Percentiles rank a stretch among this genome's conserved stretches.
These are phyloP conservation scores for Leucocoprinus sp. DNA, from an alignment of 768 basidiomycete genomes.

Conservation along the genomic window DNA sequence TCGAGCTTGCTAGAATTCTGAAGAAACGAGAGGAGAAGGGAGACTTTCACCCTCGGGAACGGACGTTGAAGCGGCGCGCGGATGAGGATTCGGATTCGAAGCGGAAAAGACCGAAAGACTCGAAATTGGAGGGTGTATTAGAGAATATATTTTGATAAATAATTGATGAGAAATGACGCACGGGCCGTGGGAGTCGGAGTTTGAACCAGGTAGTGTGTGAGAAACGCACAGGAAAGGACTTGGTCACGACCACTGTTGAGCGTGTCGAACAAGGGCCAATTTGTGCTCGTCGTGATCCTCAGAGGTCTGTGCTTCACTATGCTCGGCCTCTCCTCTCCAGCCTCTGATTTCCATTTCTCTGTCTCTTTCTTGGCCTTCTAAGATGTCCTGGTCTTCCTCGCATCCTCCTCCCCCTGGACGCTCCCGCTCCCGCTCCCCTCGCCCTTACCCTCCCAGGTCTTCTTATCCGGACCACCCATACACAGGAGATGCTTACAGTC, in stretches of 20 bases:
- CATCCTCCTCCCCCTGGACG: constrained; percentile 69
- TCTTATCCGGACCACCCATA: constrained; percentile 50
- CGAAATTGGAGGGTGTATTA: constrained; percentile 37
- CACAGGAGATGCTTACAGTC: constrained; percentile 48
- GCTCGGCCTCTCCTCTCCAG: constrained; percentile 74
- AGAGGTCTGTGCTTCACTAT: constrained; percentile 94
- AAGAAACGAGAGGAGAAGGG: constrained; percentile 71
- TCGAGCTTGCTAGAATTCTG: constrained; percentile 83
- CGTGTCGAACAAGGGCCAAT: constrained; percentile 27
- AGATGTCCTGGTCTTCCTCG: constrained; percentile 72
- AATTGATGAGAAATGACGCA: constrained; percentile 18
- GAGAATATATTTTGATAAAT: constrained; percentile 39
- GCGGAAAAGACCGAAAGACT: constrained; percentile 24
- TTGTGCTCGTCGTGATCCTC: constrained; percentile 50
- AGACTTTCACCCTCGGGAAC: constrained; percentile 33
- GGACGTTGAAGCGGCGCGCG: constrained; percentile 20
- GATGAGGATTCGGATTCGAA: constrained; percentile 17
- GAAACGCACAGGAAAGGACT: constrained; percentile 19
- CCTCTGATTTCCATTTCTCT: constrained; percentile 62
- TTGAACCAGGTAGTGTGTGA: constrained; percentile 23
- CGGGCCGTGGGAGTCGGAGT: constrained; percentile 35
- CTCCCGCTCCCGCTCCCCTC: constrained; percentile 80
- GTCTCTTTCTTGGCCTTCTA: constrained; percentile 45
- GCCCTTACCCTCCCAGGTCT: constrained; percentile 46
- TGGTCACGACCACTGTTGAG: constrained; percentile 57